phyloP scores from a whole-genome alignment of 441 rosid genomes.

The Syzygium malaccense region DNA sequence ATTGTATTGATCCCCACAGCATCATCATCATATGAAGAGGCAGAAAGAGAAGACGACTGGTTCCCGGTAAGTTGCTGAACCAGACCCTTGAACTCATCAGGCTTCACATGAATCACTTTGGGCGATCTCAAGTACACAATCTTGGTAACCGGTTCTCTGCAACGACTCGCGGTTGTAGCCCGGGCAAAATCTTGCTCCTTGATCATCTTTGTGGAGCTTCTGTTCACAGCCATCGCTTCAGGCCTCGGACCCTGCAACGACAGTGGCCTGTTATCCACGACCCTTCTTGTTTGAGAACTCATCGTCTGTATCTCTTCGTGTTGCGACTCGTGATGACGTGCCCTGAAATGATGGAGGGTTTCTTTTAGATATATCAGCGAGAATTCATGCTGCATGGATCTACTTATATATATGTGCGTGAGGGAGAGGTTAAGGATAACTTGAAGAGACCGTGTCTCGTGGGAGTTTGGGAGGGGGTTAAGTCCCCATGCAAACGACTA shows the following conservation, averaged over 20 bases:
- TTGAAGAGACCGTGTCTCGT: background rate
- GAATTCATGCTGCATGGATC: background rate
- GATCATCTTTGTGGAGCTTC: conserved; percentile 1
- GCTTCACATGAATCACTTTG: conserved; percentile 35
- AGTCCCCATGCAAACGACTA: background rate
- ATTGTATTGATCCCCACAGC: background rate
- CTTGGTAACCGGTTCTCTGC: background rate
- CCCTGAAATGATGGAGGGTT: background rate
- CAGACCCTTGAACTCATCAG: conserved; percentile 42
- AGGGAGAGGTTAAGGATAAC: background rate
- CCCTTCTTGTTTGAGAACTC: background rate
- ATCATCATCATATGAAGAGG: background rate
- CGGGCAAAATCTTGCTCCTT: background rate
- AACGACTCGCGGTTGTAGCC: background rate
- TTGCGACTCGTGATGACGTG: background rate
- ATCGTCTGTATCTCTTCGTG: background rate
- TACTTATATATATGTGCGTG: background rate
- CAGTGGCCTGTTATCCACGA: background rate
- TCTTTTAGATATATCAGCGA: background rate
- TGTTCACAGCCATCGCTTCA: conserved; percentile 9
- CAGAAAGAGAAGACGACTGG: background rate
- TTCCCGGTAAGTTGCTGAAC: conserved; percentile 60
- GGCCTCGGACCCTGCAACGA: conserved; percentile 27
- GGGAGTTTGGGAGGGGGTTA: background rate
- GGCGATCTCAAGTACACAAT: conserved; percentile 42